These are phyloP conservation scores for Syzygium aqueum DNA, from an alignment of 345 rosid species.

Conservation along the genomic window DNA sequence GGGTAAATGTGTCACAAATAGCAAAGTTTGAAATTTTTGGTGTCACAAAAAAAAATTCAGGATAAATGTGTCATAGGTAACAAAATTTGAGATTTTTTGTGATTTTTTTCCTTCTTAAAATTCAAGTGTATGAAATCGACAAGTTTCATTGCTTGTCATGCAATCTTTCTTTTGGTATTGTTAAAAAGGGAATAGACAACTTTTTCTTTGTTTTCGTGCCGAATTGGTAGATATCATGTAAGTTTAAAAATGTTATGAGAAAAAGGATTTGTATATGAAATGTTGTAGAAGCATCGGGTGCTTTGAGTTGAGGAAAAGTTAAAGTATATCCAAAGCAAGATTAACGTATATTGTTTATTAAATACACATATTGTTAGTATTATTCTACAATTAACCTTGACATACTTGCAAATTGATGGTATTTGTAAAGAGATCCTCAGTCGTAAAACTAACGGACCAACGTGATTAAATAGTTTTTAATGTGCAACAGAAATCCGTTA, in stretches of 20 bases:
- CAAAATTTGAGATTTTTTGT: too few species aligned
- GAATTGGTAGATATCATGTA: fast-evolving
- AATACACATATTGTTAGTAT: background rate
- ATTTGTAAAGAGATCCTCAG: fast-evolving
- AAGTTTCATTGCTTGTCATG: background rate
- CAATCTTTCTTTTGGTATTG: background rate
- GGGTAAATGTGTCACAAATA: too few species aligned
- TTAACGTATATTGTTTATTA: background rate
- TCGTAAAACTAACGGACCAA: background rate
- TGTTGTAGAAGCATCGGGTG: background rate
- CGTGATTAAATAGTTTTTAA: background rate
- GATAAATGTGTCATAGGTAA: too few species aligned
- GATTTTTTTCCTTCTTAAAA: too few species aligned
- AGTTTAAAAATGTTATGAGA: background rate
- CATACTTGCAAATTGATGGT: background rate
- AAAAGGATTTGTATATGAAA: background rate
- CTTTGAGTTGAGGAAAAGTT: background rate
- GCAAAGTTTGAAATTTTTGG: too few species aligned
- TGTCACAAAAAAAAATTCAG: background rate
- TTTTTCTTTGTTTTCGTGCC: background rate
- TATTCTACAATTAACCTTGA: background rate
- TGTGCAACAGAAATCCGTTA: background rate
- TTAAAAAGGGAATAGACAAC: background rate
- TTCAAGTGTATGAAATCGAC: fast-evolving
- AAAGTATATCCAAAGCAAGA: too few species aligned